Evolutionary conservation across 176 grass and related monocot genomes (phyloP).

Genomic region (Oryza officinalis): DNA sequence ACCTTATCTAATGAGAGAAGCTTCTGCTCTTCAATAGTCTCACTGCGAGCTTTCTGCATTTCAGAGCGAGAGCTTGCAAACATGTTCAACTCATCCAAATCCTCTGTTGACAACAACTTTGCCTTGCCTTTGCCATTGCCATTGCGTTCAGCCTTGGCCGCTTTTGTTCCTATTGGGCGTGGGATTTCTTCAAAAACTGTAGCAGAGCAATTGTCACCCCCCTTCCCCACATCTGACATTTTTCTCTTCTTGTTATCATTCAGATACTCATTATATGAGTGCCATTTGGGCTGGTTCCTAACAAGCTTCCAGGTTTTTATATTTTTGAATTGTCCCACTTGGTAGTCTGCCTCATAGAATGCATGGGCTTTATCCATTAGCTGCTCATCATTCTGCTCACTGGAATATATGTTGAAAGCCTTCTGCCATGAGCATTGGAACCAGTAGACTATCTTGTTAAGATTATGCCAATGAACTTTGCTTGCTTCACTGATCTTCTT

Average conservation of each 20-base stretch:
- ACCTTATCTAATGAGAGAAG: not conserved
- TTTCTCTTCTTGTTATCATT: not conserved
- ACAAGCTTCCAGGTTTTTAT: not conserved
- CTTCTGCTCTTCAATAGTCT: not conserved
- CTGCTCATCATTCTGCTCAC: too few relatives aligned
- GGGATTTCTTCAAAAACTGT: not conserved
- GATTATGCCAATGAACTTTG: too few relatives aligned
- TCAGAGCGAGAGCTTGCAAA: too few relatives aligned
- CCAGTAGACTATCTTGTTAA: too few relatives aligned
- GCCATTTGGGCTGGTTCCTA: not conserved
- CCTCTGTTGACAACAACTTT: too few relatives aligned
- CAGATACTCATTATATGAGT: constrained; percentile 1
- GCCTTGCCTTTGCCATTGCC: too few relatives aligned
- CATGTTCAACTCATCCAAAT: too few relatives aligned
- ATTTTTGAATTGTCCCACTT: not conserved
- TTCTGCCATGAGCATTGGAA: too few relatives aligned
- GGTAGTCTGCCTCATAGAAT: not conserved
- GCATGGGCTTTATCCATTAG: not conserved
- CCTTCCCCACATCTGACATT: not conserved
- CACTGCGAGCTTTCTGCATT: not conserved
- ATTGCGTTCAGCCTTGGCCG: too few relatives aligned
- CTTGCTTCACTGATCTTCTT: too few relatives aligned
- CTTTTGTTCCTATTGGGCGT: too few relatives aligned
- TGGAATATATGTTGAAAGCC: too few relatives aligned
- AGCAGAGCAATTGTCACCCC: not conserved